Percentiles rank a stretch among this genome's conserved stretches.
Evolutionary conservation across 805 yeast genomes (phyloP).

Genomic region (Saccharomycopsis fodiens): DNA sequence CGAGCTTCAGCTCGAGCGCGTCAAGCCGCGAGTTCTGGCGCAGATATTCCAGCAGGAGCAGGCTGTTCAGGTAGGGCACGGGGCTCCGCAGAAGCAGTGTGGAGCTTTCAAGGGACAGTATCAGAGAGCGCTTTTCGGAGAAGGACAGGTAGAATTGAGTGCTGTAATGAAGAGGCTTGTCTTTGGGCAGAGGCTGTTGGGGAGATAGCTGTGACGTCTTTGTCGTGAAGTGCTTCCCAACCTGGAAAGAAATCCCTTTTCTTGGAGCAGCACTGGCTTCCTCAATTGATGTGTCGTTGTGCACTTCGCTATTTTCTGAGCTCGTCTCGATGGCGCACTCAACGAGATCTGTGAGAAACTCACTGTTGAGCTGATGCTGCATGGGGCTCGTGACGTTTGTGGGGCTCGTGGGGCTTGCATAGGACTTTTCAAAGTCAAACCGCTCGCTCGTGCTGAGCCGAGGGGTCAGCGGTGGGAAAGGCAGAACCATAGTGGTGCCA

Average conservation of each 20-base stretch:
- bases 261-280: no score
- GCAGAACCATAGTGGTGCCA: no score
- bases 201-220: no score
- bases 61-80: no score
- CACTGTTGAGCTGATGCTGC: neutral
- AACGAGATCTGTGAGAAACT: neutral
- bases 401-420: neutral
- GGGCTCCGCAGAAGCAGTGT: neutral
- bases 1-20: neutral
- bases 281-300: no score
- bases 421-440: neutral
- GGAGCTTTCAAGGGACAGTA: neutral
- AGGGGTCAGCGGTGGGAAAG: no score
- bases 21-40: neutral
- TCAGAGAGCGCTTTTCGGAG: neutral
- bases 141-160: neutral
- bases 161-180: no score
- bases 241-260: no score
- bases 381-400: neutral
- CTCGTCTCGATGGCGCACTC: neutral
- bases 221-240: no score
- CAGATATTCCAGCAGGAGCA: no score
- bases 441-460: no score
- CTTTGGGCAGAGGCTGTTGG: no score
- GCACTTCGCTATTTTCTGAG: neutral